Evolutionary conservation across 1,284 basidiomycete genomes (phyloP).

Genomic region (Sporisorium sorghi): DNA sequence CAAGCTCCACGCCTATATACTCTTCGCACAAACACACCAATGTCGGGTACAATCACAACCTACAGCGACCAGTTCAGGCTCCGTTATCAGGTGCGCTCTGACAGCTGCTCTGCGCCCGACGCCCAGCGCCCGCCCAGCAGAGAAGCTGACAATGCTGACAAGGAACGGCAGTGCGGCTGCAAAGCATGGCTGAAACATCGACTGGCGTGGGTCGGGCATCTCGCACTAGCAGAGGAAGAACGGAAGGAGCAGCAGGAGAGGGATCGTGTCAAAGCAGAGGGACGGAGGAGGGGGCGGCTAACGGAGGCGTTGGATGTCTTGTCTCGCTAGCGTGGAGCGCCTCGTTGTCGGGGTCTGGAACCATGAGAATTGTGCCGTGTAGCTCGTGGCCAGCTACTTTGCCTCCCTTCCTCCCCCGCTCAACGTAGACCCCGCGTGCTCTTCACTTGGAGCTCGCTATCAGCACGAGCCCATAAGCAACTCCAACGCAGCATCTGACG

Average conservation of each 20-base stretch:
- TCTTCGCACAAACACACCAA: not conserved
- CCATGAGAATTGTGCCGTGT: not conserved
- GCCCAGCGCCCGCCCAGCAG: too few species aligned
- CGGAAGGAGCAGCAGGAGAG: too few species aligned
- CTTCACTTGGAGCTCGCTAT: too few species aligned
- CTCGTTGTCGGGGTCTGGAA: constrained; percentile 1
- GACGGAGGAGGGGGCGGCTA: not conserved
- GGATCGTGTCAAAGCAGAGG: not conserved
- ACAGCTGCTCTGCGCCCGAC: too few species aligned
- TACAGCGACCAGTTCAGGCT: too few species aligned
- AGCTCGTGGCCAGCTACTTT: too few species aligned
- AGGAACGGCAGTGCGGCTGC: too few species aligned
- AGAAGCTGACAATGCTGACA: too few species aligned
- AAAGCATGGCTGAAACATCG: constrained; percentile 12
- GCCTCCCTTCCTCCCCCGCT: too few species aligned
- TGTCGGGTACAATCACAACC: not conserved
- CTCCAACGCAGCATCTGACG: too few species aligned
- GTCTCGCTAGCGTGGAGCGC: not conserved
- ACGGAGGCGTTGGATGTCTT: not conserved
- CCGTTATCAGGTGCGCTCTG: not conserved
- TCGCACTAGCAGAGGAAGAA: not conserved
- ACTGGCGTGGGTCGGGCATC: not conserved
- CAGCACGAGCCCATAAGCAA: too few species aligned
- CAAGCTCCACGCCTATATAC: not conserved
- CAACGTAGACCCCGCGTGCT: too few species aligned